Percentiles rank a stretch among this genome's conserved stretches.
Conservation (phyloP, 805 yeast genomes). For the Cyberlindnera samutprakarnensis region DNA sequence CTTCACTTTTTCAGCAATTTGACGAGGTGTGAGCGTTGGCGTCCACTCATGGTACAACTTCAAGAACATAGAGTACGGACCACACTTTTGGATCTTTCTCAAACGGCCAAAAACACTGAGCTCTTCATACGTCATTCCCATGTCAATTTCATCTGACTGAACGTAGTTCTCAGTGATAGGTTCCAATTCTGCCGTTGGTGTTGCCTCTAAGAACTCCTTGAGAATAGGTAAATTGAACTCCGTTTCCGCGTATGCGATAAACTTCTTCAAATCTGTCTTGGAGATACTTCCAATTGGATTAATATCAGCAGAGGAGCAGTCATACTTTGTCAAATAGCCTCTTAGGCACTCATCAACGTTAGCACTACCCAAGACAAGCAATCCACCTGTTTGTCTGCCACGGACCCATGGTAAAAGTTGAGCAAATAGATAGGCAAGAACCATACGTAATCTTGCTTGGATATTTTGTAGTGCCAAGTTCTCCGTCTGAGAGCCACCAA, state of each 20-base stretch:
- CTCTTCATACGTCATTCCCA: constrained; percentile 98
- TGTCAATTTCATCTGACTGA: constrained; percentile 93
- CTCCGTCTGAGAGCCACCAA: constrained; percentile 90
- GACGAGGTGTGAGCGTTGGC: constrained; percentile 70
- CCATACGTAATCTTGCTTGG: constrained; percentile 96
- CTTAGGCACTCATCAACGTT: constrained; percentile 95
- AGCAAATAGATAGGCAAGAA: constrained; percentile 85
- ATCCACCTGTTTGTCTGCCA: constrained; percentile 56
- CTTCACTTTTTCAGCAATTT: constrained; percentile 89
- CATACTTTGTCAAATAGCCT: constrained; percentile 94
- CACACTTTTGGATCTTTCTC: constrained; percentile 89
- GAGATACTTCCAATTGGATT: constrained; percentile 99
- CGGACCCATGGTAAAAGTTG: constrained; percentile 94
- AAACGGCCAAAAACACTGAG: constrained; percentile 83
- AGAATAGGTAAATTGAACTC: constrained; percentile 73
- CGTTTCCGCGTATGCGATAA: constrained; percentile 70
- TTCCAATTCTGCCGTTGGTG: constrained; percentile 97
- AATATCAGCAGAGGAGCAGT: constrained; percentile 94
- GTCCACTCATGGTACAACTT: constrained; percentile 91
- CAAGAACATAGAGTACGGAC: constrained; percentile 92
- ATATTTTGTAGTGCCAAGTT: constrained; percentile 93
- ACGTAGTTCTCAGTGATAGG: constrained; percentile 90
- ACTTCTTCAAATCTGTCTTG: constrained; percentile 81
- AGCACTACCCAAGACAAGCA: constrained; percentile 90
- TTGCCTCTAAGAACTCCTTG: constrained; percentile 74